Percentiles rank a stretch among this genome's conserved stretches.
These are phyloP conservation scores for Rauvolfia tetraphylla DNA, from an alignment of 257 asterid genomes.

Conservation along the genomic window DNA sequence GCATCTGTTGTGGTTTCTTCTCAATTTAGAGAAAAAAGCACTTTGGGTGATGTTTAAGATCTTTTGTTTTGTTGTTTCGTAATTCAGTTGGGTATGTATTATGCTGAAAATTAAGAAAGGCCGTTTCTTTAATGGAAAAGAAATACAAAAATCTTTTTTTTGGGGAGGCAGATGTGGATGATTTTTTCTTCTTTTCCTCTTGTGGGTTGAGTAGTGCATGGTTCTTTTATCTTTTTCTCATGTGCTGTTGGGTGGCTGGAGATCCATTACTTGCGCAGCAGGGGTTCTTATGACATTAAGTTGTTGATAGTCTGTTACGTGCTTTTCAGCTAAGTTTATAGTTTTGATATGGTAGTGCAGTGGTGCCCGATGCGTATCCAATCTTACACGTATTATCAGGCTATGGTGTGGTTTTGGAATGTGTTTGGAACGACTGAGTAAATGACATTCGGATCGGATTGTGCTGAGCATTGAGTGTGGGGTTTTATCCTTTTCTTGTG, in stretches of 20 bases:
- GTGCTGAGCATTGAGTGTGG: not conserved
- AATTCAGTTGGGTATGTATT: not conserved
- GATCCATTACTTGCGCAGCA: not conserved
- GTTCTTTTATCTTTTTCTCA: not conserved
- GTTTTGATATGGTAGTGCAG: not conserved
- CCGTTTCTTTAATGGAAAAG: not conserved
- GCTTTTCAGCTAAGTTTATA: too few species aligned
- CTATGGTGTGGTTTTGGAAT: not conserved
- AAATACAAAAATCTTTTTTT: not conserved
- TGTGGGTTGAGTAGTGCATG: too few species aligned
- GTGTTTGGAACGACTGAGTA: not conserved
- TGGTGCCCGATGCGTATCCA: not conserved
- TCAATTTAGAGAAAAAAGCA: not conserved
- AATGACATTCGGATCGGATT: not conserved
- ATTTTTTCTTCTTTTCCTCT: not conserved
- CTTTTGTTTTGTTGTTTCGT: not conserved
- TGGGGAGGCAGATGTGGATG: not conserved
- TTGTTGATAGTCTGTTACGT: too few species aligned
- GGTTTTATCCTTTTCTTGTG: not conserved
- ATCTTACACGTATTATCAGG: not conserved
- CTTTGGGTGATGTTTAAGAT: not conserved
- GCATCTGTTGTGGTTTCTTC: not conserved
- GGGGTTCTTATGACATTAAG: not conserved
- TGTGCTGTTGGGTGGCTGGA: not conserved
- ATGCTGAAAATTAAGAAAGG: not conserved